phyloP scores from a whole-genome alignment of 306 rosid genomes.

The Dryas octopetala region DNA sequence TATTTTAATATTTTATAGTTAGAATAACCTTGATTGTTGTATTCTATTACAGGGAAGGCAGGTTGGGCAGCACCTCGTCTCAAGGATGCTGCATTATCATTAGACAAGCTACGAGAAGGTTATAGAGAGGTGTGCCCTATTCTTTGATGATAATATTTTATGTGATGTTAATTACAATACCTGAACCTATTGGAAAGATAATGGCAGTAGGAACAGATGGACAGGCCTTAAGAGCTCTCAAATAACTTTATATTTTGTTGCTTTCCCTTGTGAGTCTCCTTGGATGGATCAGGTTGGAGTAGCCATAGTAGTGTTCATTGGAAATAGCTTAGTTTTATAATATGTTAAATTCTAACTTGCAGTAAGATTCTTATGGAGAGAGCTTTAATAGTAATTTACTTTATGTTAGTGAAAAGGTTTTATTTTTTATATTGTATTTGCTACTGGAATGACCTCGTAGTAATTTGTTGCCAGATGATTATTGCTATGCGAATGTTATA shows the following conservation, averaged over 20 bases:
- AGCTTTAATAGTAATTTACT: not conserved
- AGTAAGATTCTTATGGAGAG: not conserved
- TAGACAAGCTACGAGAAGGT: conserved; percentile 81
- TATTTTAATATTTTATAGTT: no score
- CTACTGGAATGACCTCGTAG: not conserved
- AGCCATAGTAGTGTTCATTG: conserved; percentile 4
- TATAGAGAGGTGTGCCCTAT: conserved; percentile 70
- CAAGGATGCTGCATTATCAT: conserved; percentile 80
- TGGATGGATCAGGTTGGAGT: conserved; percentile 2
- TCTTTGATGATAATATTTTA: conserved; percentile 4
- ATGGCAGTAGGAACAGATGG: not conserved
- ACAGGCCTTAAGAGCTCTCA: not conserved
- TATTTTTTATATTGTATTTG: not conserved
- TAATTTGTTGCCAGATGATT: conserved; percentile 53
- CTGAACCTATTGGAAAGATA: not conserved
- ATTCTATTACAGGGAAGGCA: conserved; percentile 54
- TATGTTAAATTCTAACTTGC: not conserved
- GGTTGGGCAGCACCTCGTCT: conserved; percentile 99
- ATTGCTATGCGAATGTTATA: conserved; percentile 80
- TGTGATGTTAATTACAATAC: not conserved
- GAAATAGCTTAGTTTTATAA: not conserved
- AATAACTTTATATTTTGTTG: not conserved
- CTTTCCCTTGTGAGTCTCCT: not conserved
- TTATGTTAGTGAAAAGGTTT: not conserved
- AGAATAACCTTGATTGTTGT: conserved; percentile 20